Conservation (phyloP, 2,329 filamentous ascomycete species). For the Aspergillus sp. region DNA sequence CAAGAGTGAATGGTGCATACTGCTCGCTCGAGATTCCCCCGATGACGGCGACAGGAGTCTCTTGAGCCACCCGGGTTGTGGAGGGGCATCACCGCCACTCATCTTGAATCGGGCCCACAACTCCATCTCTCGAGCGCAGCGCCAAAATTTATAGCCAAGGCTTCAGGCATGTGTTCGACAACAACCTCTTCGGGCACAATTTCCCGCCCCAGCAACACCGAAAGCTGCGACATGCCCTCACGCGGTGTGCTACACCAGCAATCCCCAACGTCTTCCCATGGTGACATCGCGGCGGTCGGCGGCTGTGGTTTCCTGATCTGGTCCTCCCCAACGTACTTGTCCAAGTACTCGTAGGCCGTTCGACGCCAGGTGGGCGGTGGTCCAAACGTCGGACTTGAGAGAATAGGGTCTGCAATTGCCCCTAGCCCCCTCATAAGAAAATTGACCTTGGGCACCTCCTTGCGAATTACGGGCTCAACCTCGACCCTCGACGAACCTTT, state of each 20-base stretch:
- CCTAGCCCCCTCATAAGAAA: slow-evolving; percentile 60
- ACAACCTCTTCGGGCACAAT: slow-evolving; percentile 61
- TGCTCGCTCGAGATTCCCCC: background rate
- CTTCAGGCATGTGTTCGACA: slow-evolving; percentile 59
- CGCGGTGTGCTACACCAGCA: slow-evolving; percentile 68
- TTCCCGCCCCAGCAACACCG: slow-evolving; percentile 27
- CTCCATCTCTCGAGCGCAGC: slow-evolving; percentile 57
- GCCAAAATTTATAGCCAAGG: slow-evolving; percentile 52
- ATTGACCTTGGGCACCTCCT: slow-evolving; percentile 49
- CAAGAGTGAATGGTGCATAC: slow-evolving; percentile 1
- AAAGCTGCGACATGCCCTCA: slow-evolving; percentile 34
- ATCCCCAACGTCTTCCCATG: slow-evolving; percentile 72
- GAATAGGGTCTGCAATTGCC: slow-evolving; percentile 50
- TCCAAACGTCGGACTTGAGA: slow-evolving; percentile 51
- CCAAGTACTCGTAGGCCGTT: slow-evolving; percentile 9
- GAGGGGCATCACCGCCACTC: no score
- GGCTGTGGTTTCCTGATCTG: slow-evolving; percentile 21
- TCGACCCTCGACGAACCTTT: slow-evolving; percentile 13
- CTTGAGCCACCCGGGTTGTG: no score
- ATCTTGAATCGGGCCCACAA: slow-evolving; percentile 56
- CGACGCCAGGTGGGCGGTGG: slow-evolving; percentile 13
- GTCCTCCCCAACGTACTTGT: background rate
- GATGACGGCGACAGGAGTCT: background rate
- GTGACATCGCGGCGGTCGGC: slow-evolving; percentile 49
- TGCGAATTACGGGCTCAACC: slow-evolving; percentile 8